Base-by-base conservation (phyloP, 768 basidiomycete species). In the Hygrocybe punicea region DNA sequence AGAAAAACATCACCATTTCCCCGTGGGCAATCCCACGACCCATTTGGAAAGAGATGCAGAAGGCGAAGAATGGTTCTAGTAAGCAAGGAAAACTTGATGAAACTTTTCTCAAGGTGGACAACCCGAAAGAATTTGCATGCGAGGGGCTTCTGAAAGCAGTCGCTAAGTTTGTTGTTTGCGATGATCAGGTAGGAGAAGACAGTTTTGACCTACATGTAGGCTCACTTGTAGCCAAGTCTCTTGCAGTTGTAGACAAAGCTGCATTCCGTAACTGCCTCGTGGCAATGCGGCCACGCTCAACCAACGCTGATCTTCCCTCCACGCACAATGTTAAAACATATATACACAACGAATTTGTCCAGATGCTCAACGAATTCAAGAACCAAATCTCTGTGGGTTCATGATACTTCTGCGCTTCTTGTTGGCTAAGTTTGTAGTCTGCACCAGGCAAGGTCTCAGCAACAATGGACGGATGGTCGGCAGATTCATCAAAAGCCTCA, bases 341-440 rank as follows among this genome's bases (percentile, higher is more conserved):
- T 42, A 42, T 66, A 21, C 61, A 66, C 17, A 65, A 66, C 39
- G 33, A 55, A 16, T 65, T 57, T 51, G 47, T 65, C n/a, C 14
- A 36, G 21, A 45, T 35, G 16, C 23, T 65, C 36, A 14, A 37
- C 23, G 17, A 47, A 21, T 37, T 57, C n/a, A 51, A 53, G 34
- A 17, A 23, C n/a, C 47, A 56, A 29, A 56, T 63, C 19, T n/a
- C 25, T 19, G 64, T 63, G 56, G 59, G 53, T 56, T 8, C 13
- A 21, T 25, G 39, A 45, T 53, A 23, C 29, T 29, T 29, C 29
- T 29, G 17, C 11, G 17, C 4, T 10, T 47, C 53, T 47, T 16
- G 35, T 29, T 29, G 29, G 29, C 0, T 42, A 16, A 17, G 45
- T 23, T 25, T 29, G 29, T 29, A 64, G 55, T 19, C 35, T 13